Percentiles rank a stretch among this genome's conserved stretches.
These are phyloP conservation scores for Dissoconium aciculare DNA, from an alignment of 2,329 filamentous ascomycete genomes.

Conservation along the genomic window DNA sequence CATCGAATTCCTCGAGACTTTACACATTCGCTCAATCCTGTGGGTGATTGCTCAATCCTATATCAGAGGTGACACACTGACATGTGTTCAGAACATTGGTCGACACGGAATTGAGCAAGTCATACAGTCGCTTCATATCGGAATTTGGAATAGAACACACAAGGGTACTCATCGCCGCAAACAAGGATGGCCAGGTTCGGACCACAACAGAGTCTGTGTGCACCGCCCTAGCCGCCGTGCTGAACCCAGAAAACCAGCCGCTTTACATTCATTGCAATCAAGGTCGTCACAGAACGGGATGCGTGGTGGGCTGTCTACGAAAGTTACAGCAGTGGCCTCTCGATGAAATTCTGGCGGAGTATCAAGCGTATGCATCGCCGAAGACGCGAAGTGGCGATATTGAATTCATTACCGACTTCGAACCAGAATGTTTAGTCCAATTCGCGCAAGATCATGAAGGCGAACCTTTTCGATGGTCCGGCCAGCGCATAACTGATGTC, in stretches of 20 bases:
- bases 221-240: conserved; percentile 53
- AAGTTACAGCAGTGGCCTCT: conserved; percentile 55
- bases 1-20: conserved; percentile 50
- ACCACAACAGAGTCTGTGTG: conserved; percentile 55
- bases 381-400: conserved; percentile 37
- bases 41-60: conserved; percentile 28
- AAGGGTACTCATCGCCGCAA: conserved; percentile 68
- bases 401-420: conserved; percentile 30
- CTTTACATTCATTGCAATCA: conserved; percentile 87
- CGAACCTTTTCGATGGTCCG: conserved; percentile 1
- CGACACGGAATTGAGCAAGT: conserved; percentile 30
- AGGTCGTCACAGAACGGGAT: conserved; percentile 84
- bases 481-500: background rate
- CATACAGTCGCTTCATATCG: conserved; percentile 46
- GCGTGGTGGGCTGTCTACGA: conserved; percentile 66
- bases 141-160: conserved; percentile 55
- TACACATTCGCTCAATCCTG: conserved; percentile 68
- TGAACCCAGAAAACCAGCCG: conserved; percentile 61
- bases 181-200: conserved; percentile 54
- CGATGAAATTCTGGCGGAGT: conserved; percentile 53
- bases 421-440: conserved; percentile 26
- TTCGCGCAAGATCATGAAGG: conserved; percentile 12
- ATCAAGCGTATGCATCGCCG: conserved; percentile 43
- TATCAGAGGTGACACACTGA: too few species aligned
- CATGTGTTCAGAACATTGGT: conserved; percentile 34